Percentiles rank a stretch among this genome's conserved stretches.
Conservation (phyloP, 2,329 filamentous ascomycete species). For the Fusarium anguioides region DNA sequence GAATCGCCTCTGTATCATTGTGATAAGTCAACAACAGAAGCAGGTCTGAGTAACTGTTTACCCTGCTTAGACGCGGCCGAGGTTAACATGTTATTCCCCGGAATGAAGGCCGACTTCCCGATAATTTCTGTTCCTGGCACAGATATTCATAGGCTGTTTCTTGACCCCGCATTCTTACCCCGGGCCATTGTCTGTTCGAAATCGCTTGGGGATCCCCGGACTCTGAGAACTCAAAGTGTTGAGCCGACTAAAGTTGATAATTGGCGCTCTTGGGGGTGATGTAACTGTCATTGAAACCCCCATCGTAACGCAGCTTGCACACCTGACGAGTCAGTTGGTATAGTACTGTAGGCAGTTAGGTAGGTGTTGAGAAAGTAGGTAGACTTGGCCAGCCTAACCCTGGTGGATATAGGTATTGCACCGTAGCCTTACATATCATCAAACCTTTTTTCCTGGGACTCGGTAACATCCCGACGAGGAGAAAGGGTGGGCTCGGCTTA, state of each 20-base stretch:
- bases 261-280: background rate
- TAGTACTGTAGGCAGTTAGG: background rate
- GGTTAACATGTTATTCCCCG: conserved; percentile 17
- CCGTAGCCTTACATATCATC: conserved; percentile 8
- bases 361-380: background rate
- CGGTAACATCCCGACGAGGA: conserved; percentile 22
- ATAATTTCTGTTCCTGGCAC: conserved; percentile 2
- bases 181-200: conserved; percentile 24
- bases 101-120: conserved; percentile 26
- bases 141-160: conserved; percentile 1
- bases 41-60: conserved; percentile 2
- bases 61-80: conserved; percentile 15
- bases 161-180: conserved; percentile 42
- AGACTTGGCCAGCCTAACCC: background rate
- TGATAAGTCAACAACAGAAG: conserved; percentile 15
- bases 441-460: conserved; percentile 7
- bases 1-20: background rate
- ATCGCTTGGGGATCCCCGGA: conserved; percentile 13
- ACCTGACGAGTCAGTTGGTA: conserved; percentile 14
- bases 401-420: background rate
- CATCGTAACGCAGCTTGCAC: background rate
- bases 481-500: conserved; percentile 38
- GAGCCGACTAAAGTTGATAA: conserved; percentile 1
- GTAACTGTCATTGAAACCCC: background rate
- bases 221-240: conserved; percentile 1